Evolutionary conservation across 225 moss, liverwort and hornwort species (phyloP), one percentile per base, ranked within the genome.

Genomic region (Polytrichum commune): DNA sequence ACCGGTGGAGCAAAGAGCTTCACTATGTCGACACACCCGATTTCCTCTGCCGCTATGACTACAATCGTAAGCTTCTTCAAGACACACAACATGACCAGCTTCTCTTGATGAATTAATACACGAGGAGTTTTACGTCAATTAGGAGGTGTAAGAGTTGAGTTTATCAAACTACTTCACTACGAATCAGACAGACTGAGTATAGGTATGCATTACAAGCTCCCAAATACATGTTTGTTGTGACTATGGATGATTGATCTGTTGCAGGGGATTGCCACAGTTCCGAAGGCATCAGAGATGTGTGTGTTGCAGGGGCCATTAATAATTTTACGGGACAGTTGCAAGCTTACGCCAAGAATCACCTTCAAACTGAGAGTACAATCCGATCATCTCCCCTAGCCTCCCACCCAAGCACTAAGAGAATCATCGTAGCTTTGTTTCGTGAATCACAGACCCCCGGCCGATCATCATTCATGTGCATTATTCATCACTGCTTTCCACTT

Each of bases 231-330:
- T 16, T 46, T 46, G 46, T 46, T 46, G 46, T 46, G 46, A 46
- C 46, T 46, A 46, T 16, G 46, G 16, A 16, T 46, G 46, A 13
- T 16, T 46, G 58, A 22, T 27, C 53, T 7, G 61, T 68, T 62
- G 27, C 83, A 98, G 97, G 94, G 24, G 97, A 98, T 83, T 98
- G 97, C 77, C 86, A 86, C 22, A 86, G 92, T 67, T 73, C 83
- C 22, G 72, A 79, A 29, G 97, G 90, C 24, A 68, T 82, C 55
- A 86, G 79, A 30, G 81, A 94, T 64, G 8, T 79, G 7, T 98
- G 97, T 8, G 82, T 93, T 1, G 70, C 88, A 2, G 97, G 97
- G 9, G 97, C 91, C 27, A 88, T 98, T 70, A 94, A 91, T 74
- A 98, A 98, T 75, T 98, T 91, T 66, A 86, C 94, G 0, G 66